These are phyloP conservation scores for Ophiostoma quercus DNA, from an alignment of 2,329 filamentous ascomycete genomes.

Conservation along the genomic window DNA sequence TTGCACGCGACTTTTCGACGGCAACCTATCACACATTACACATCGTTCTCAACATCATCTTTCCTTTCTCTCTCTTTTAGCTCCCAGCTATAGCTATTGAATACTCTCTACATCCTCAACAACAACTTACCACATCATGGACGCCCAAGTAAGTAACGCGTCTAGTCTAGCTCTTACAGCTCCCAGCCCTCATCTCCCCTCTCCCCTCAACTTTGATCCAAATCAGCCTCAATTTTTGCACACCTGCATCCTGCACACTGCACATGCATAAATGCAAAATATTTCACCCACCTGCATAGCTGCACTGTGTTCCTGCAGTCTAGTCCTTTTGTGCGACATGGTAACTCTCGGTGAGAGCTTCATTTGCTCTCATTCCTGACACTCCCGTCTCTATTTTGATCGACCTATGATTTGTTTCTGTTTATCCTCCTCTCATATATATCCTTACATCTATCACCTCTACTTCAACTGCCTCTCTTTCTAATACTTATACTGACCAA, in stretches of 20 bases:
- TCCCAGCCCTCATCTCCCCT: background rate
- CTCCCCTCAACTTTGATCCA: background rate
- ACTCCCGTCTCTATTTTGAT: background rate
- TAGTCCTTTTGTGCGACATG: conserved; percentile 8
- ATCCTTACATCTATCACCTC: background rate
- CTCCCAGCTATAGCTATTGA: background rate
- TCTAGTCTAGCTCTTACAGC: background rate
- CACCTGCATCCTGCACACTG: background rate
- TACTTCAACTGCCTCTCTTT: no score
- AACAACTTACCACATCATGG: background rate
- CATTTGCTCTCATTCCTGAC: background rate
- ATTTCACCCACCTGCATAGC: background rate
- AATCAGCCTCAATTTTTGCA: background rate
- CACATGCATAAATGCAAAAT: no score
- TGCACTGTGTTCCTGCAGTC: conserved; percentile 7
- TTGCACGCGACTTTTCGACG: background rate
- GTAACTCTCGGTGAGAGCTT: background rate
- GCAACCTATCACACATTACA: background rate
- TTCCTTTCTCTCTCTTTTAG: background rate
- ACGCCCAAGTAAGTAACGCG: conserved; percentile 1
- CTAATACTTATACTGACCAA: no score
- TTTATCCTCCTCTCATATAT: background rate
- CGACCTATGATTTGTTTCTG: background rate
- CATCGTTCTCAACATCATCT: background rate
- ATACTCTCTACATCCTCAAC: background rate